Evolutionary conservation across 75 land plant genomes (phyloP).

Genomic region (Cryptomeria japonica): DNA sequence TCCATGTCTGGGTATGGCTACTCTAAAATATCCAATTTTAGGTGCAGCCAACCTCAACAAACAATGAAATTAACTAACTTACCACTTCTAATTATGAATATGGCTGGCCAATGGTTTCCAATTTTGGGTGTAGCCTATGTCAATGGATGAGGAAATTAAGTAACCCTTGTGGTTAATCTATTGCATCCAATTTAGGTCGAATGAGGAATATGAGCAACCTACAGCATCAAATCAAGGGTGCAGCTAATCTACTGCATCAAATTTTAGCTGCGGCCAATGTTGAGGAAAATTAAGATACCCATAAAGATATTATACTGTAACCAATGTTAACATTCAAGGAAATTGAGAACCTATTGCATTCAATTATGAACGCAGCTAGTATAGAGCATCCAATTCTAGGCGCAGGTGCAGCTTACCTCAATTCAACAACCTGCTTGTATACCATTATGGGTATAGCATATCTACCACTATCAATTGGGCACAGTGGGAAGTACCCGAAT

Average conservation of each 20-base stretch:
- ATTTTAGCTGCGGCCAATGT: neutral
- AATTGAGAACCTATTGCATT: neutral
- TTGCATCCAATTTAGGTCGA: neutral
- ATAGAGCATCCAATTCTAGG: neutral
- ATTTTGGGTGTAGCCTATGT: too few species aligned
- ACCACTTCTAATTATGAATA: neutral
- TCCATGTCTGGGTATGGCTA: neutral
- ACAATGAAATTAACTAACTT: neutral
- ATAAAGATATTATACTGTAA: neutral
- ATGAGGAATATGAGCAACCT: neutral
- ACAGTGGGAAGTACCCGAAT: neutral
- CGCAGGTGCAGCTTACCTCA: neutral
- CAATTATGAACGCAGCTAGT: too few species aligned
- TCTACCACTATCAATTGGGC: neutral
- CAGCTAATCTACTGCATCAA: neutral
- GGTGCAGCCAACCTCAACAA: neutral
- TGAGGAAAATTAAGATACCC: neutral
- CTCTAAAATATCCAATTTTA: neutral
- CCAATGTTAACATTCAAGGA: neutral
- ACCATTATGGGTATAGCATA: neutral
- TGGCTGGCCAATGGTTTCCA: too few species aligned
- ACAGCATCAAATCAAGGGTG: neutral
- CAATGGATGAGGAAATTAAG: too few species aligned
- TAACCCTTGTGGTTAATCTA: neutral
- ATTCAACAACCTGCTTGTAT: neutral